Evolutionary conservation across 768 basidiomycete species (phyloP).

Genomic region (Leccinum ochraceum): DNA sequence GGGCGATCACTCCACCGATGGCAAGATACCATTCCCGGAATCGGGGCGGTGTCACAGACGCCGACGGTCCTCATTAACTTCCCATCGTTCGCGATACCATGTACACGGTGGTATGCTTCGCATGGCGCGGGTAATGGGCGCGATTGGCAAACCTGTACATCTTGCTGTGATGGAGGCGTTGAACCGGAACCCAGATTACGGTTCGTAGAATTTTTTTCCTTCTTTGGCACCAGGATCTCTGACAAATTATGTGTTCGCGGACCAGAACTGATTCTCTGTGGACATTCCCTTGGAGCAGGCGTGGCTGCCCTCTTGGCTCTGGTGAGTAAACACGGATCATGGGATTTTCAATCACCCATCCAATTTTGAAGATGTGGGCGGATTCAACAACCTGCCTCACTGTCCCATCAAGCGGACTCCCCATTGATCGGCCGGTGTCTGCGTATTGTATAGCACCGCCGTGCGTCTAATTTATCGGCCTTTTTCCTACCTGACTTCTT

Average conservation of each 20-base stretch:
- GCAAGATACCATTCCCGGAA: conserved; percentile 39
- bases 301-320: conserved; percentile 75
- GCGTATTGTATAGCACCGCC: conserved; percentile 83
- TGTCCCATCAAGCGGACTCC: conserved; percentile 65
- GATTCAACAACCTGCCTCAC: conserved; percentile 78
- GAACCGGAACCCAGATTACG: conserved; percentile 67
- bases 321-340: conserved; percentile 40
- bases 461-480: conserved; percentile 40
- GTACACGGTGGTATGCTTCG: conserved; percentile 83
- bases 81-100: conserved; percentile 44
- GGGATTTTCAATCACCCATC: neutral
- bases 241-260: conserved; percentile 4
- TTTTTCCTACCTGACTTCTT: neutral
- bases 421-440: conserved; percentile 61
- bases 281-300: conserved; percentile 84
- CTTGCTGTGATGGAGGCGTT: conserved; percentile 71
- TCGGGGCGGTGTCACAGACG: conserved; percentile 25
- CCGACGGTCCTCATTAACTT: conserved; percentile 25
- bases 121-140: conserved; percentile 81
- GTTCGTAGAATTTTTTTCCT: conserved; percentile 41
- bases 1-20: conserved; percentile 32
- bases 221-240: neutral
- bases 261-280: conserved; percentile 71
- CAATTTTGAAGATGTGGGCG: conserved; percentile 72
- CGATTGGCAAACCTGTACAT: conserved; percentile 73